Base-by-base conservation (phyloP, 768 basidiomycete species). In the Albatrellus ellisii region DNA sequence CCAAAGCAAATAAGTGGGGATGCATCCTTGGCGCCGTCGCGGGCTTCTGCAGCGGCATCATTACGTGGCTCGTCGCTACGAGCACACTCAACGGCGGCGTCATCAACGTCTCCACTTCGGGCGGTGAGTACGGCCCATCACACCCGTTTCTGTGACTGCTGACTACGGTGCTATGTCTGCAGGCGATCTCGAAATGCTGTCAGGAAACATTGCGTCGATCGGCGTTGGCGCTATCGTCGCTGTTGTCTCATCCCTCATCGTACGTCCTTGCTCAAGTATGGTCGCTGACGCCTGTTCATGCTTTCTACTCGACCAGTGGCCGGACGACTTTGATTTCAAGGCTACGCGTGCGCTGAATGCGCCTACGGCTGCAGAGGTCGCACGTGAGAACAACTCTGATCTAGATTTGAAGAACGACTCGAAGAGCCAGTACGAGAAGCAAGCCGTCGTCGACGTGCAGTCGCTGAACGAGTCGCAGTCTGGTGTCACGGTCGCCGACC, bases 161-260 rank as follows among this genome's bases (percentile, higher is more conserved):
- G 0, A 54, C 46, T 27, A n/a, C n/a, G 52, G 51, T 11, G 67
- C 64, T 15, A 22, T 21, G 14, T 36, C 14, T 6, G 20, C 11
- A 41, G 40, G 51, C 21, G 70, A 75, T 56, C 66, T 66, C 43
- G 70, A 73, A 53, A 92, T 95, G 88, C 68, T 95, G 12, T 78
- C 87, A 0, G 91, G 91, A 2, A 92, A 92, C 60, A 62, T 94
- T n/a, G 79, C 79, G 1, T 78, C 87, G 2, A 85, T 92, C 49
- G 81, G 74, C 21, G 66, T 84, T 10, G 86, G 88, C 6, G 87
- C 72, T 3, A 78, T 95, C 42, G 65, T 95, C 47, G 71, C 88
- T 2, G 66, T 77, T 18, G 64, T 60, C 3, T 60, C 69, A 26
- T 87, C 88, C 0, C 56, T 76, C 35, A 63, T 90, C 18, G 80